Evolutionary conservation across 2,329 filamentous ascomycete species (phyloP).

Genomic region (Fusarium veterinarium): DNA sequence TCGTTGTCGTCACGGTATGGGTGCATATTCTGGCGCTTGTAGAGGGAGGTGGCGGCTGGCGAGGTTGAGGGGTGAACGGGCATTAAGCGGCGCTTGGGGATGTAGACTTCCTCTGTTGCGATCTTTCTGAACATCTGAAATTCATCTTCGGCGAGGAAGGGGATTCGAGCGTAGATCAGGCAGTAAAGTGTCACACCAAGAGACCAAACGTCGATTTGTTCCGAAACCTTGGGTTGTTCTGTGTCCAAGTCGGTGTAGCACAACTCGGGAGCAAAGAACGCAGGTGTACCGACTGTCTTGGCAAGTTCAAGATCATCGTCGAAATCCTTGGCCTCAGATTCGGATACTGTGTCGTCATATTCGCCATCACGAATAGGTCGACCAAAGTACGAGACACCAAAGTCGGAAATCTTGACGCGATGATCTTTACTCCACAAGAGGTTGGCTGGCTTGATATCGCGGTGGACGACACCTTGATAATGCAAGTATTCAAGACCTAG

Average conservation of each 20-base stretch:
- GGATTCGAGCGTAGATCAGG: slow-evolving; percentile 91
- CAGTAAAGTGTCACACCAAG: slow-evolving; percentile 96
- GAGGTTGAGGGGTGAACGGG: slow-evolving; percentile 74
- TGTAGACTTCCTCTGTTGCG: slow-evolving; percentile 90
- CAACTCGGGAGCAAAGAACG: slow-evolving; percentile 96
- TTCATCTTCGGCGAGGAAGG: slow-evolving; percentile 91
- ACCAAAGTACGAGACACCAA: slow-evolving; percentile 97
- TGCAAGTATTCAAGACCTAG: slow-evolving; percentile 93
- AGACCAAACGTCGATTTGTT: slow-evolving; percentile 97
- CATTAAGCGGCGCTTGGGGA: slow-evolving; percentile 83
- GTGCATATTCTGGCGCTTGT: slow-evolving; percentile 68
- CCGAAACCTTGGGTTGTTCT: slow-evolving; percentile 82
- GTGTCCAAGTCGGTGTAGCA: slow-evolving; percentile 85
- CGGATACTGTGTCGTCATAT: slow-evolving; percentile 77
- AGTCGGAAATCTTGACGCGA: slow-evolving; percentile 97
- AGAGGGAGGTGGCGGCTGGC: slow-evolving; percentile 65
- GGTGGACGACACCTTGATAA: slow-evolving; percentile 85
- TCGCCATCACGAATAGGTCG: slow-evolving; percentile 87
- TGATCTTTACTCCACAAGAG: slow-evolving; percentile 87
- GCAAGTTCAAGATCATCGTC: slow-evolving; percentile 96
- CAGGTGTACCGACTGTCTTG: slow-evolving; percentile 96
- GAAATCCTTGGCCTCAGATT: slow-evolving; percentile 86
- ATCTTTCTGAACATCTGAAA: slow-evolving; percentile 93
- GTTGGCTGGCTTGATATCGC: slow-evolving; percentile 91
- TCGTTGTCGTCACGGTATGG: slow-evolving; percentile 82